Percentiles rank a stretch among this genome's conserved stretches.
These are phyloP conservation scores for Aureobasidium pullulans DNA, from an alignment of 2,329 filamentous ascomycete genomes.

Conservation along the genomic window DNA sequence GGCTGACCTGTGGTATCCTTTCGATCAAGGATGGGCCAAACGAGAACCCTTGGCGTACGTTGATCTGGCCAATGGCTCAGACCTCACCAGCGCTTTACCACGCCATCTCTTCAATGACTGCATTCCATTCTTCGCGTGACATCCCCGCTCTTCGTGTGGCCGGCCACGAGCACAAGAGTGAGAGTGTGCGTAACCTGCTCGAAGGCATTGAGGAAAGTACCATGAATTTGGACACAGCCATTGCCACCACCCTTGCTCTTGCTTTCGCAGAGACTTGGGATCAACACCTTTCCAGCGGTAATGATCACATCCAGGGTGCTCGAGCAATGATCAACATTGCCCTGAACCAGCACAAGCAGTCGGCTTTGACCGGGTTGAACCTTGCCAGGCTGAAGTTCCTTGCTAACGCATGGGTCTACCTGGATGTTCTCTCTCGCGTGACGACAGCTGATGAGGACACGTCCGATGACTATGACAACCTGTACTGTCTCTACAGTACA, in stretches of 20 bases:
- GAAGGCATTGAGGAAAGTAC: slow-evolving; percentile 48
- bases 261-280: slow-evolving; percentile 68
- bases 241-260: slow-evolving; percentile 62
- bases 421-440: slow-evolving; percentile 63
- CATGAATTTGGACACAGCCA: slow-evolving; percentile 57
- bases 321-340: slow-evolving; percentile 56
- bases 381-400: slow-evolving; percentile 55
- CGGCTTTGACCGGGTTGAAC: slow-evolving; percentile 38
- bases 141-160: slow-evolving; percentile 50
- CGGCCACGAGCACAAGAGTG: slow-evolving; percentile 63
- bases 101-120: slow-evolving; percentile 61
- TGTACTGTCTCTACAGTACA: slow-evolving; percentile 26
- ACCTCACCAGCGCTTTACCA: slow-evolving; percentile 60
- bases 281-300: slow-evolving; percentile 59
- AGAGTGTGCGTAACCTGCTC: slow-evolving; percentile 52
- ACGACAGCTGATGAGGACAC: slow-evolving; percentile 56
- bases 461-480: slow-evolving; percentile 45
- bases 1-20: slow-evolving; percentile 60
- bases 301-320: slow-evolving; percentile 61
- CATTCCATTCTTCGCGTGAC: slow-evolving; percentile 58
- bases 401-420: slow-evolving; percentile 66
- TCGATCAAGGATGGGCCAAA: slow-evolving; percentile 62
- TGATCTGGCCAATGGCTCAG: slow-evolving; percentile 61
- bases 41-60: slow-evolving; percentile 64
- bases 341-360: slow-evolving; percentile 40